Evolutionary conservation across 2,329 filamentous ascomycete species (phyloP), one percentile per base, ranked within the genome.

Genomic region (Furcasterigmium furcatum): DNA sequence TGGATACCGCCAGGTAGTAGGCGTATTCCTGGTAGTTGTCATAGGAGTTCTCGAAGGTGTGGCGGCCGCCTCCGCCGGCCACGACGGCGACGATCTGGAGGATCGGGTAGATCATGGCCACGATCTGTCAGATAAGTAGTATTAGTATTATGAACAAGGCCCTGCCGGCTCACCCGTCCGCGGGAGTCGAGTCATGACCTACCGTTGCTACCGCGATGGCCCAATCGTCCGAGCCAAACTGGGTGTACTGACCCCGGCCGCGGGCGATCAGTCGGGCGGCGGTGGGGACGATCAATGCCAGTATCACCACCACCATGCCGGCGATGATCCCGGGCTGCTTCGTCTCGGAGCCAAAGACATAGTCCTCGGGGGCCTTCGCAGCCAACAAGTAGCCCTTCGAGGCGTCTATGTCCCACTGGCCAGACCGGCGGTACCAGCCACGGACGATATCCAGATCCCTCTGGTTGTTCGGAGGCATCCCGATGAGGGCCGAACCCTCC

Each of bases 181-280:
- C n/a, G n/a, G n/a, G n/a, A 7, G 7, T 27, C 24, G 24, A 27
- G 24, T 27, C 24, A 27, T 20, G 2, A 55, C 60, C 43, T 51
- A 63, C 56, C 25, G 56, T 58, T 14, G 60, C 64, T n/a, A 56
- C 55, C 18, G 63, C 53, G 24, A 64, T 61, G 3, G 58, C 51
- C 46, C 54, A 58, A 40, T 67, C 64, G 46, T 67, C 64, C 20
- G 51, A 46, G 4, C 63, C 64, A n/a, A 63, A 58, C 21, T 53
- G 45, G 41, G 65, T 48, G 10, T 56, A 55, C 49, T 32, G 58
- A 55, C 6, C 54, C 35, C 20, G 62, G 53, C 34, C 6, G 16
- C 34, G 34, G 9, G 63, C 43, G 9, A 45, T 44, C 20, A 67
- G 48, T 21, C 64, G 55, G 9, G 55, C 44, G 6, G 46, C 46